Conservation (phyloP, 176 grass and related monocot species). For the Lolium rigidum region DNA sequence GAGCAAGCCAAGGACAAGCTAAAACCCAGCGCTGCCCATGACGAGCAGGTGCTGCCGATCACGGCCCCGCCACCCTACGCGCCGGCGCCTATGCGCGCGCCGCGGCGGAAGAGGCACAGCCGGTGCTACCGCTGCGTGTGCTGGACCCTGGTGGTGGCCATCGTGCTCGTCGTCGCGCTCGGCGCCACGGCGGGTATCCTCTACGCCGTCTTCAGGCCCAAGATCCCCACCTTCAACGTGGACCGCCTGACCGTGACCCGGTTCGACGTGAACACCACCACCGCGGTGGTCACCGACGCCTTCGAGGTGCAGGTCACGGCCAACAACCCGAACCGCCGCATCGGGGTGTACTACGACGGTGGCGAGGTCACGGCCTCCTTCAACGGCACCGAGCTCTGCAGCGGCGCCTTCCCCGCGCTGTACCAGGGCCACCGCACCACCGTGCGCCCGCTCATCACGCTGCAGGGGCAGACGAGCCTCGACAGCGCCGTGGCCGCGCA, state of each 20-base stretch:
- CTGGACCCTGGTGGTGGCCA: conserved; percentile 49
- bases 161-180: conserved; percentile 50
- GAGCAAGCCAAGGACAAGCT: conserved; percentile 28
- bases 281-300: conserved; percentile 41
- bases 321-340: conserved; percentile 73
- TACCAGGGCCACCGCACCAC: conserved; percentile 93
- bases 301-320: conserved; percentile 74
- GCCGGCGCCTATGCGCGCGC: conserved; percentile 14
- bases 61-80: conserved; percentile 33
- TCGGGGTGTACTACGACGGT: conserved; percentile 85
- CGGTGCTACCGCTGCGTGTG: conserved; percentile 81
- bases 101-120: conserved; percentile 23
- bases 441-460: conserved; percentile 43
- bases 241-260: conserved; percentile 57
- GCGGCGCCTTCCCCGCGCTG: conserved; percentile 70
- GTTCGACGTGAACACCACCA: conserved; percentile 53
- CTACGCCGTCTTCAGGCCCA: conserved; percentile 80
- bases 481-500: conserved; percentile 52
- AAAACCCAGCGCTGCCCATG: background rate
- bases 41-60: background rate
- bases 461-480: conserved; percentile 58
- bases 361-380: conserved; percentile 63
- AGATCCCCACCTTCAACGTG: conserved; percentile 82
- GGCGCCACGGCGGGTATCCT: conserved; percentile 76
- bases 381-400: conserved; percentile 68